A percentile compares a stretch with the other conserved stretches of the same genome.
Conservation (phyloP, 2,329 filamentous ascomycete genomes). For the Pochonia chlamydosporia region DNA sequence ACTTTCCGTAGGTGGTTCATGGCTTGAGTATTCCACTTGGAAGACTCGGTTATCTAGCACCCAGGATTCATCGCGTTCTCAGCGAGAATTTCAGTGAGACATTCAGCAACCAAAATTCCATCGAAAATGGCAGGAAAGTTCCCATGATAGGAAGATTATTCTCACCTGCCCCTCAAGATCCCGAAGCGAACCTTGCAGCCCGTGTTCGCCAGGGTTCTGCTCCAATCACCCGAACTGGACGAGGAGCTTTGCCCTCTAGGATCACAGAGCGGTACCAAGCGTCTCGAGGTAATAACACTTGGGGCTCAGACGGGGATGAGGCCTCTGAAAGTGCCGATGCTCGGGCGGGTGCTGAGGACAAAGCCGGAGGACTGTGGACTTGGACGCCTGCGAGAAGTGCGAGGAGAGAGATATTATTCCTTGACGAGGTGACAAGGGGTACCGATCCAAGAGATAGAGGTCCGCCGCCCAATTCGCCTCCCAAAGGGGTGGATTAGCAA, state of each 20-base stretch:
- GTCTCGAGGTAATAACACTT: too few relatives aligned
- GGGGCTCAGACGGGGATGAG: too few relatives aligned
- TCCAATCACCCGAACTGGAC: conserved; percentile 2
- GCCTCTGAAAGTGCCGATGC: too few relatives aligned
- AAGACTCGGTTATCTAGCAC: conserved; percentile 58
- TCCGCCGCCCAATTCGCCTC: too few relatives aligned
- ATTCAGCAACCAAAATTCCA: background rate
- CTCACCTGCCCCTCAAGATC: background rate
- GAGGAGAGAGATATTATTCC: too few relatives aligned
- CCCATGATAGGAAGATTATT: too few relatives aligned
- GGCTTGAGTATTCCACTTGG: conserved; percentile 75
- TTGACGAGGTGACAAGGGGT: too few relatives aligned
- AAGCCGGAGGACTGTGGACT: too few relatives aligned
- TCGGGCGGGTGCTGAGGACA: too few relatives aligned
- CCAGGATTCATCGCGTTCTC: conserved; percentile 44
- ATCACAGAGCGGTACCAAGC: conserved; percentile 1
- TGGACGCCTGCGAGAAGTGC: too few relatives aligned
- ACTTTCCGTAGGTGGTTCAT: conserved; percentile 62
- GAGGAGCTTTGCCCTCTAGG: conserved; percentile 2
- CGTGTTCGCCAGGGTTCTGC: conserved; percentile 4
- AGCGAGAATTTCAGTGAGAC: conserved; percentile 15
- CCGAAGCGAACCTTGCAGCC: conserved; percentile 2
- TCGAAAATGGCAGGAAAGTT: background rate
- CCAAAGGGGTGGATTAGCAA: too few relatives aligned
- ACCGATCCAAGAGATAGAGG: too few relatives aligned